phyloP scores from a whole-genome alignment of 768 basidiomycete species.

The Gloeostereum incarnatum region DNA sequence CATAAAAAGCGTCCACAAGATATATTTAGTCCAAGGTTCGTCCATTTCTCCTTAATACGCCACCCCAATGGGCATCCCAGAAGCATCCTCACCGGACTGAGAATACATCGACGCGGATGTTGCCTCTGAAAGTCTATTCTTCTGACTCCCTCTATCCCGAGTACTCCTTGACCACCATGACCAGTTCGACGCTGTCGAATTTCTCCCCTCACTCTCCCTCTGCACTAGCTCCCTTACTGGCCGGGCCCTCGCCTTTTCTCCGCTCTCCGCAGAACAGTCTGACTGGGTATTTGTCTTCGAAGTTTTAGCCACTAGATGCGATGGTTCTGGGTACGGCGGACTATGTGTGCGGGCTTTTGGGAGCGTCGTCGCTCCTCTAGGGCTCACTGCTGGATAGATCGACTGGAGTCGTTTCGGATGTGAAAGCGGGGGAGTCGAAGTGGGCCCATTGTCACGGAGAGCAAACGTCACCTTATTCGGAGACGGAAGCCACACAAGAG shows the following conservation, averaged over 20 bases:
- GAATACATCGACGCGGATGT: conserved; percentile 6
- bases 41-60: conserved; percentile 10
- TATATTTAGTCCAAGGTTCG: neutral
- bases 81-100: conserved; percentile 6
- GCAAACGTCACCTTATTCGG: conserved; percentile 33
- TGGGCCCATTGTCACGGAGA: conserved; percentile 8
- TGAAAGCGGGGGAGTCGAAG: conserved; percentile 3
- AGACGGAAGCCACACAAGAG: conserved; percentile 15
- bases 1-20: conserved; percentile 1
- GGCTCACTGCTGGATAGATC: conserved; percentile 1
- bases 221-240: no score
- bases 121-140: neutral
- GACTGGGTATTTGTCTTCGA: conserved; percentile 1
- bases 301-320: neutral
- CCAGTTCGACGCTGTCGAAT: conserved; percentile 15
- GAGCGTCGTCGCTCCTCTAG: conserved; percentile 1
- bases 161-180: conserved; percentile 6
- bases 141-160: conserved; percentile 3
- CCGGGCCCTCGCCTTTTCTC: conserved; percentile 12
- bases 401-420: conserved; percentile 9
- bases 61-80: conserved; percentile 11
- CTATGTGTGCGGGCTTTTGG: neutral
- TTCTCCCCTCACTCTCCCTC: conserved; percentile 4
- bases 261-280: conserved; percentile 22
- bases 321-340: neutral